Evolutionary conservation across 352 stramenopile species (phyloP), one percentile per base, ranked within the genome.

Genomic region (Phytophthora sp.): DNA sequence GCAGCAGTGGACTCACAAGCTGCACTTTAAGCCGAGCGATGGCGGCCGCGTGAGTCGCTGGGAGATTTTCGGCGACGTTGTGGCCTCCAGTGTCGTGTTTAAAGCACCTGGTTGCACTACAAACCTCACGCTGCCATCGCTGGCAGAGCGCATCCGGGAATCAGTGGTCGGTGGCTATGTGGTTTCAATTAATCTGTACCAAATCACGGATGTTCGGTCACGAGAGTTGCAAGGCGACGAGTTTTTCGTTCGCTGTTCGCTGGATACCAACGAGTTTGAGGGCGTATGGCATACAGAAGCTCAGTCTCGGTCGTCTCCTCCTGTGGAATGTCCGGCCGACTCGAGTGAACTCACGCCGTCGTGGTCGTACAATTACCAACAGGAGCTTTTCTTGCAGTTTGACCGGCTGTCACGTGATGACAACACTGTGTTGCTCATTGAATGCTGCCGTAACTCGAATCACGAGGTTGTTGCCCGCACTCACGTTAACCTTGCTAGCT

Each of bases 51-150:
- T 84, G 27, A 89, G 77, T 57, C 84, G 87, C 8, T 95, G 87
- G 87, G 87, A 95, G 66, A 90, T 95, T 61, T 95, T 93, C 45
- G 85, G 87, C 5, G 87, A 95, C 39, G 83, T 91, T 9, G 85
- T 95, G 38, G 87, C 87, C n/a, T 93, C 87, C 29, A 90, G 84
- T 54, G 87, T 95, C 11, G 87, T 94, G 36, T 95, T 95, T 58
- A 89, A 95, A 65, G 65, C 73, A 1, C 84, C 86, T 0, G 87
- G 82, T 0, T 90, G 86, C 55, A 83, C 73, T 9, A 95, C 86
- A n/a, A 94, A 88, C 51, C 78, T 95, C 21, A 91, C 84, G 24
- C 60, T 95, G 12, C 87, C 87, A 20, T 92, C 85, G 41, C 74
- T 94, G 4, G 80, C 85, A 2, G 87, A 95, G 57, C 82, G 86